Percentiles rank a stretch among this genome's conserved stretches.
These are phyloP conservation scores for Jamesozyma jinghongensis DNA, from an alignment of 805 yeast genomes.

Conservation along the genomic window DNA sequence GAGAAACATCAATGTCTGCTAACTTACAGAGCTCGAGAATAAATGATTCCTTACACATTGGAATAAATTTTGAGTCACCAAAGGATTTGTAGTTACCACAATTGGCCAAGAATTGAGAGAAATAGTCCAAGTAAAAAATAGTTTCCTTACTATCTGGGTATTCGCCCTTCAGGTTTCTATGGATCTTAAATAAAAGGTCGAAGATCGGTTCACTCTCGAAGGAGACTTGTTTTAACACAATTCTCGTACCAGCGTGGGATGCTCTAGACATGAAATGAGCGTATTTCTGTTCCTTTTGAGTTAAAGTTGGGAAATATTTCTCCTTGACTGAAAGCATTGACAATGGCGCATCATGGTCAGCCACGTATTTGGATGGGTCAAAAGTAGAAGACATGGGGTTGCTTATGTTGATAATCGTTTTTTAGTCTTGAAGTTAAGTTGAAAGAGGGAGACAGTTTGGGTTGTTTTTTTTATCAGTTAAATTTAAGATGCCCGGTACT, in stretches of 20 bases:
- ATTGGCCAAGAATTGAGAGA: conserved; percentile 65
- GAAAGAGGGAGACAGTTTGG: too few species aligned
- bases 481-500: too few species aligned
- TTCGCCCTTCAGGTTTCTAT: conserved; percentile 41
- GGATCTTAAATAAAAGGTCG: conserved; percentile 57
- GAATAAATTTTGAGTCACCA: conserved; percentile 83
- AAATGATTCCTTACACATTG: conserved; percentile 41
- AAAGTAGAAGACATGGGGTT: not conserved
- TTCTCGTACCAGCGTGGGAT: conserved; percentile 74
- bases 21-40: conserved; percentile 32
- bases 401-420: not conserved
- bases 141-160: conserved; percentile 32
- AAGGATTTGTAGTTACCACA: conserved; percentile 77
- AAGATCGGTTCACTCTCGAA: conserved; percentile 71
- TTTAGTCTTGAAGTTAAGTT: too few species aligned
- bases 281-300: conserved; percentile 52
- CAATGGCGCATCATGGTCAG: conserved; percentile 61
- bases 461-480: too few species aligned
- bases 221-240: conserved; percentile 70
- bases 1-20: conserved; percentile 30
- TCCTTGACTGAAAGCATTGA: conserved; percentile 55
- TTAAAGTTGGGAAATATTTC: conserved; percentile 61
- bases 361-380: conserved; percentile 25
- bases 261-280: conserved; percentile 82
- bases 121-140: conserved; percentile 52